These are phyloP conservation scores for Aspergillus conjunctus DNA, from an alignment of 495 filamentous ascomycete genomes.

Conservation along the genomic window DNA sequence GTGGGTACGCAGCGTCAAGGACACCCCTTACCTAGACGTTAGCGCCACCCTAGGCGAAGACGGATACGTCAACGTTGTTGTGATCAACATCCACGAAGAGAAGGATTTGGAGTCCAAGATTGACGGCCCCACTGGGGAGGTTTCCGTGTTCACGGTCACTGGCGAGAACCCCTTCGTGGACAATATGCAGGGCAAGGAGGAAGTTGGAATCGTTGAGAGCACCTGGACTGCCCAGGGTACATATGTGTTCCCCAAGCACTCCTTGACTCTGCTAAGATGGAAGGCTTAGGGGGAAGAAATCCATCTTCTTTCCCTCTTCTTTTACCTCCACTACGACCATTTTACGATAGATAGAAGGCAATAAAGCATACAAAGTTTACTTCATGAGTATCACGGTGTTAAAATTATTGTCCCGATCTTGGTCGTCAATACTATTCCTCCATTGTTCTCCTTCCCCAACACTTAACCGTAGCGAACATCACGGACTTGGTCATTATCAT, in stretches of 20 bases:
- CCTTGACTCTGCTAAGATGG: slow-evolving; percentile 69
- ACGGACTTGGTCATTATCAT: slow-evolving; percentile 71
- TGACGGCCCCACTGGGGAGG: slow-evolving; percentile 50
- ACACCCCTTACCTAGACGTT: slow-evolving; percentile 72
- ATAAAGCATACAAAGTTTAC: slow-evolving; percentile 1
- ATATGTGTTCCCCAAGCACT: slow-evolving; percentile 66
- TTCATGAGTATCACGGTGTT: not conserved
- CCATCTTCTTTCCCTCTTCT: not conserved
- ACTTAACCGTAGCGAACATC: slow-evolving; percentile 58
- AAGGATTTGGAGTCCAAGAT: slow-evolving; percentile 58
- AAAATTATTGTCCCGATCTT: not conserved
- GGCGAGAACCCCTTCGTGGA: slow-evolving; percentile 55
- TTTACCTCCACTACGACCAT: not conserved
- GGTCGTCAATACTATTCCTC: too few relatives aligned
- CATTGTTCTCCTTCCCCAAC: too few relatives aligned
- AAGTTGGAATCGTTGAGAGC: slow-evolving; percentile 60
- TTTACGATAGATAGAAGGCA: slow-evolving; percentile 13
- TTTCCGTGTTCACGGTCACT: slow-evolving; percentile 61
- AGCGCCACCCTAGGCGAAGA: slow-evolving; percentile 64
- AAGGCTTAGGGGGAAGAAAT: slow-evolving; percentile 42
- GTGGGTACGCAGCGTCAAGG: slow-evolving; percentile 65
- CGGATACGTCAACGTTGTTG: slow-evolving; percentile 63
- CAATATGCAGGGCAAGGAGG: slow-evolving; percentile 62
- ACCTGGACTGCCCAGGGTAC: slow-evolving; percentile 60
- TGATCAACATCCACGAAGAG: slow-evolving; percentile 67